phyloP scores from a whole-genome alignment of 192 early-diverging fungal genomes.

The Ambispora gerdemannii region DNA sequence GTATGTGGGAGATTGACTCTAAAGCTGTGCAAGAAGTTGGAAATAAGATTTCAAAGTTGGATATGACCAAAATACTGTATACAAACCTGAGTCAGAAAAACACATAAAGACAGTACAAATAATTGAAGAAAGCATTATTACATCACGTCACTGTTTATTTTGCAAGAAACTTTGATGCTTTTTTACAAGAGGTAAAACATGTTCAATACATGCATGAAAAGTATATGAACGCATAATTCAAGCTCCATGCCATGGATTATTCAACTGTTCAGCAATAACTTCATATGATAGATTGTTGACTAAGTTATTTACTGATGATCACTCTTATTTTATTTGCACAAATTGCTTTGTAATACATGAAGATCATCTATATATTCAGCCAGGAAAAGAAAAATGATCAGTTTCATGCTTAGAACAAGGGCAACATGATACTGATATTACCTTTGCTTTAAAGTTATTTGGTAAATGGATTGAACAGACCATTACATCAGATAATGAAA shows the following conservation, averaged over 20 bases:
- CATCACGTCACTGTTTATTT: neutral
- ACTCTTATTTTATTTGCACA: neutral
- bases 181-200: neutral
- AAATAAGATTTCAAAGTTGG: neutral
- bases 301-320: neutral
- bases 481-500: no score
- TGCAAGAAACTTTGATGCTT: neutral
- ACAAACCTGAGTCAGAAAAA: neutral
- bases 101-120: neutral
- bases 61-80: neutral
- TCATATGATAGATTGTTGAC: neutral
- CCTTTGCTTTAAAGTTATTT: neutral
- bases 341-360: no score
- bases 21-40: neutral
- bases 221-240: neutral
- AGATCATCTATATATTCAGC: neutral
- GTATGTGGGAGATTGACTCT: neutral
- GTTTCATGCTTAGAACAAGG: neutral
- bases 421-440: neutral
- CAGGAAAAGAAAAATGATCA: neutral
- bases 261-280: neutral
- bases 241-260: neutral
- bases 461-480: neutral
- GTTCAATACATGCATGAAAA: neutral
- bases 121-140: neutral